These are phyloP conservation scores for Pyrenophora teres DNA, from an alignment of 2,329 filamentous ascomycete genomes.

Conservation along the genomic window DNA sequence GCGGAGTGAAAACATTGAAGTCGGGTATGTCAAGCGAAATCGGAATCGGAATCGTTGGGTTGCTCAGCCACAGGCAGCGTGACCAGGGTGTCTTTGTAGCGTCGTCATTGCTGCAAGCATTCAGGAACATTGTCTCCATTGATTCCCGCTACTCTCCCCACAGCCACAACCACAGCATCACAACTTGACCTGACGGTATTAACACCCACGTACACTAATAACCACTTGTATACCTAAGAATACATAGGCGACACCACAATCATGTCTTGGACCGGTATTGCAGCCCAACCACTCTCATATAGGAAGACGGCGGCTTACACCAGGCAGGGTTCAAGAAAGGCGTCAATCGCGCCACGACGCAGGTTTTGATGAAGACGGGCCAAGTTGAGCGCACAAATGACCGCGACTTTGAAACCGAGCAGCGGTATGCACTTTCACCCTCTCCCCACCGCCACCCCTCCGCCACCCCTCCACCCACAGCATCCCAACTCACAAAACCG, in stretches of 20 bases:
- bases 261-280: constrained; percentile 64
- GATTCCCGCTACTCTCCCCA: constrained; percentile 6
- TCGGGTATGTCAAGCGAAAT: constrained; percentile 5
- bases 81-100: constrained; percentile 16
- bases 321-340: constrained; percentile 83
- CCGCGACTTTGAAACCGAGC: constrained; percentile 97
- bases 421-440: constrained; percentile 63
- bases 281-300: constrained; percentile 12
- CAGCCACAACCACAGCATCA: constrained; percentile 1
- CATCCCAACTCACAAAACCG: constrained; percentile 4
- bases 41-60: constrained; percentile 1
- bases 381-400: constrained; percentile 99
- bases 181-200: background rate
- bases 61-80: constrained; percentile 22
- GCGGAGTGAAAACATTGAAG: constrained; percentile 30
- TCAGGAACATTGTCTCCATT: constrained; percentile 15
- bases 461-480: background rate
- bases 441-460: constrained; percentile 1
- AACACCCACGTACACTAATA: background rate
- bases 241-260: constrained; percentile 21
- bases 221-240: background rate
- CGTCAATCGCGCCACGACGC: constrained; percentile 97
- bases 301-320: constrained; percentile 27
- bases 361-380: constrained; percentile 99
- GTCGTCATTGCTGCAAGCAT: constrained; percentile 33